These are phyloP conservation scores for Mycogone perniciosa DNA, from an alignment of 2,329 filamentous ascomycete species.

Conservation along the genomic window DNA sequence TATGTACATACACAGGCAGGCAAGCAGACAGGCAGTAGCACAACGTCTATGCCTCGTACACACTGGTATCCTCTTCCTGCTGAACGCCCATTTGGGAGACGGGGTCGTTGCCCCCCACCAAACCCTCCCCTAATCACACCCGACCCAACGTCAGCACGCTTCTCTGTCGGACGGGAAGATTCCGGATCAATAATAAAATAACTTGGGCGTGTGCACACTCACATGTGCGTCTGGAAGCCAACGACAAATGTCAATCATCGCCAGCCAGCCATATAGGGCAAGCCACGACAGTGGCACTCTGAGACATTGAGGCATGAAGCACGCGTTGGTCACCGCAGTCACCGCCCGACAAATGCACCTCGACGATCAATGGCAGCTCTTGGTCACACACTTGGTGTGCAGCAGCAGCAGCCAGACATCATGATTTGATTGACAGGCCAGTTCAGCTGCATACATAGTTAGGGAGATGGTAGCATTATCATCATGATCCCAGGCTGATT, in stretches of 20 bases:
- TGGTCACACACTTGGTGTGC: background rate
- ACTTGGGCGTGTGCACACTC: background rate
- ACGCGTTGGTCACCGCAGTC: slow-evolving; percentile 1
- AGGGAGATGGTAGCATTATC: too few relatives aligned
- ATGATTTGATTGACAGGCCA: slow-evolving; percentile 2
- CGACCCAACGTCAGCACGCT: too few relatives aligned
- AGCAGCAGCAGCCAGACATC: background rate
- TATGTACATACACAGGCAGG: too few relatives aligned
- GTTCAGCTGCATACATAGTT: too few relatives aligned
- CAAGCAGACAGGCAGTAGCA: too few relatives aligned
- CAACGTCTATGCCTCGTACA: too few relatives aligned
- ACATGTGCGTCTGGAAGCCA: background rate
- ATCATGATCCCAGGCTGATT: too few relatives aligned
- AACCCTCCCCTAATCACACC: too few relatives aligned
- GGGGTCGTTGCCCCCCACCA: too few relatives aligned
- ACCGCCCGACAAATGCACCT: background rate
- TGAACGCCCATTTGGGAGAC: too few relatives aligned
- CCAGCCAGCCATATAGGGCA: background rate
- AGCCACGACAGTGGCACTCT: slow-evolving; percentile 8
- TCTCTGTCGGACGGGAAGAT: too few relatives aligned
- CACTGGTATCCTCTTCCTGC: too few relatives aligned
- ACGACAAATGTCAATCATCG: background rate
- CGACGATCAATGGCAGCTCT: background rate
- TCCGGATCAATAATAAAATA: background rate
- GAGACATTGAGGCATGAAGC: slow-evolving; percentile 1